phyloP scores from a whole-genome alignment of 2,329 filamentous ascomycete species.

The Talaromyces verruculosus region DNA sequence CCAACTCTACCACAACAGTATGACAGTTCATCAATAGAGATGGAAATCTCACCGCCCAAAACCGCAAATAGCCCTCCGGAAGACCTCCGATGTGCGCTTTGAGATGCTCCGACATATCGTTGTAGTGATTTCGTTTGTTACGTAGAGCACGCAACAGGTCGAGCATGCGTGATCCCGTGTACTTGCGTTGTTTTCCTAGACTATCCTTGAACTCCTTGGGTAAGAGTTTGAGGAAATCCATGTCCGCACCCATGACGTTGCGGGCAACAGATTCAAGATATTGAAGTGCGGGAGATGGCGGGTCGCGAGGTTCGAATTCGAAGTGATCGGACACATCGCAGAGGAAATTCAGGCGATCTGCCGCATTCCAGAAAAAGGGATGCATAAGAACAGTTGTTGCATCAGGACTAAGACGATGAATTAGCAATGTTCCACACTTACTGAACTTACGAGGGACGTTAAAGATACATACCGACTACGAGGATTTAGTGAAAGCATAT shows the following conservation, averaged over 20 bases:
- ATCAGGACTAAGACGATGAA: conserved; percentile 55
- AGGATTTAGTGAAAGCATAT: conserved; percentile 71
- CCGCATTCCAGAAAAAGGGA: conserved; percentile 93
- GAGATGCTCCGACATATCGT: conserved; percentile 84
- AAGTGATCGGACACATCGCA: conserved; percentile 96
- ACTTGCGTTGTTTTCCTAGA: conserved; percentile 91
- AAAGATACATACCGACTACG: conserved; percentile 52
- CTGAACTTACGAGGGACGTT: background rate
- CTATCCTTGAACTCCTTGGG: conserved; percentile 83
- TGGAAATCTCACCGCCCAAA: conserved; percentile 80
- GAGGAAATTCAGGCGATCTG: conserved; percentile 87
- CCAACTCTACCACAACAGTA: conserved; percentile 67
- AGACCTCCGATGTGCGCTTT: conserved; percentile 71
- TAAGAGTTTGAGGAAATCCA: conserved; percentile 75
- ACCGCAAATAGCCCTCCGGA: conserved; percentile 77
- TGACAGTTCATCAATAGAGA: conserved; percentile 76
- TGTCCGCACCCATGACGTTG: conserved; percentile 52
- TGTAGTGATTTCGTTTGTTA: conserved; percentile 98
- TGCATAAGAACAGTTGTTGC: conserved; percentile 82
- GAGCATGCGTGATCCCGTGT: conserved; percentile 77
- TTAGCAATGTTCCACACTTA: conserved; percentile 14
- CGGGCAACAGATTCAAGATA: conserved; percentile 55
- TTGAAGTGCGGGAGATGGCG: conserved; percentile 66
- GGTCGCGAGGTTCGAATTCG: conserved; percentile 85
- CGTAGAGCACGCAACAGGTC: conserved; percentile 84